Evolutionary conservation across 108 stramenopile species (phyloP), one percentile per base, ranked within the genome.

Genomic region (Cyclostephanos invisitatus): DNA sequence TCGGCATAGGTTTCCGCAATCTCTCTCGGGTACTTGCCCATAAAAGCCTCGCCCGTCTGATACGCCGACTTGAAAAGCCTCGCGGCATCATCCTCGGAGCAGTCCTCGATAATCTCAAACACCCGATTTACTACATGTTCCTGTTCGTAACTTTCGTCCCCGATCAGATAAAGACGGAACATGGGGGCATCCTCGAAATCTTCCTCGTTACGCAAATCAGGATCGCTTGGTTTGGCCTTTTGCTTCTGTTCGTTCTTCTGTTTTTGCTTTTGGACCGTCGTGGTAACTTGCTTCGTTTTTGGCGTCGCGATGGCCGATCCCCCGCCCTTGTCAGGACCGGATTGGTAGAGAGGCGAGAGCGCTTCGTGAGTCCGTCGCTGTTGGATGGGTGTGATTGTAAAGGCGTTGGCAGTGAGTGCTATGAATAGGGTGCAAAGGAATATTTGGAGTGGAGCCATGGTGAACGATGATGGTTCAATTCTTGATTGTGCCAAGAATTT

Each of bases 131-230:
- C 79, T 3, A 96, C 95, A 80, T 97, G 96, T 28, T 72, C 87
- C 56, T 84, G 64, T 63, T 94, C 89, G 75, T 97, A 96, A 21
- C 81, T 87, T 62, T 96, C 92, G 66, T 97, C 96, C 6, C 89
- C 90, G 35, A 97, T 64, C 48, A 97, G 70, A 78, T 90, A 90
- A 0, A 97, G 82, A 47, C 89, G 86, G 85, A 73, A 97, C 89
- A 96, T 86, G 46, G 96, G 96, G 20, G 95, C 92, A 40, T 97
- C 95, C 81, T 94, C 87, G 49, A 90, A 90, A 15, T 90, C 89
- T 49, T 87, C 85, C n/a, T 91, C 85, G 21, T 78, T 63, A 21
- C 77, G 69, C 20, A 38, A 54, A 27, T 86, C 85, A 7, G 89
- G 89, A 20, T 87, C 90, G 35, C 68, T 72, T 0, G 85, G 65